Base-by-base conservation (phyloP, 345 rosid species). In the Corymbia maculata region DNA sequence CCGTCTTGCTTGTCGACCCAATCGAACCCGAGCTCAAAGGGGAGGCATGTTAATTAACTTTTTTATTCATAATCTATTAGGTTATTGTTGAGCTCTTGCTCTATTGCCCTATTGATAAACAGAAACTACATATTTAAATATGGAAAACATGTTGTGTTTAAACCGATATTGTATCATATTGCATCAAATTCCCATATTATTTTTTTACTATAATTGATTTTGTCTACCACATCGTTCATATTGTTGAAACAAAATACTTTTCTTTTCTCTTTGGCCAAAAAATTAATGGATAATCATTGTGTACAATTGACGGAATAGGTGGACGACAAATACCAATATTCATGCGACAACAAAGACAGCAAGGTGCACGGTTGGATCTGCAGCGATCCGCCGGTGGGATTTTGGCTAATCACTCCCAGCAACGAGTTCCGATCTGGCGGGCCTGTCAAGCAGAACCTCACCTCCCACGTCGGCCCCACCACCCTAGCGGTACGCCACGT, bases 321-420 rank as follows among this genome's bases (percentile, higher is more conserved):
- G 87, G 99, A 97, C 87, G 99, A 96, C 90, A 97, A 96, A 88
- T 97, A 97, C 89, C 97, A 96, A 89, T 96, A 97, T 85, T 96
- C 98, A 1, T 92, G 96, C 28, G 96, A 96, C 45, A 94, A 95
- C 92, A 94, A 93, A 91, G 96, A 96, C 87, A 93, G 92, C 47
- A 85, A 84, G 55, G 96, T 96, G 50, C 99, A 97, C 85, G 99
- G 99, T 13, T 97, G 99, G 99, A 93, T 97, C 75, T 93, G 93
- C 91, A 91, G 91, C 6, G 93, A 94, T 49, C 94, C 97, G 13
- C 89, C 94, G 0, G 95, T 94, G 8, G 99, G 99, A 30, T 96
- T 96, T 91, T 97, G 99, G 99, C 95, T 93, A 92, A 95, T 97
- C 87, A 97, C 97, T 32, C 99, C 99, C 57, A 95, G 96, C 91